Percentiles rank a stretch among this genome's conserved stretches.
Evolutionary conservation across 257 asterid species (phyloP).

Genomic region (Voacanga thouarsii): DNA sequence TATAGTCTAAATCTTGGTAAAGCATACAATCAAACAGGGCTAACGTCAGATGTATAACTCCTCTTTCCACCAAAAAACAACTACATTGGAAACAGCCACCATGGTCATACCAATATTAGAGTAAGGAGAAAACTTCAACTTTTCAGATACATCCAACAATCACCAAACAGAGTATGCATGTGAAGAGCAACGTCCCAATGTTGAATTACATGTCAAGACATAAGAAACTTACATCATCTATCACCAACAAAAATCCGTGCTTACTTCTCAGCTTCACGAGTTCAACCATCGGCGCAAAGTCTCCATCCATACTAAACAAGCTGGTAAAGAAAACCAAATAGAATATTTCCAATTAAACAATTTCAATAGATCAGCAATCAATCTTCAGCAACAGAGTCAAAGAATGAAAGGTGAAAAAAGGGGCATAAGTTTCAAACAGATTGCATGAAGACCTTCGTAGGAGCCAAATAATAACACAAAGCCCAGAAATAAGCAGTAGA

Average conservation of each 20-base stretch:
- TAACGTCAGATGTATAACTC: not conserved
- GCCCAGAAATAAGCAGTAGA: not conserved
- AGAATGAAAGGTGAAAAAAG: not conserved
- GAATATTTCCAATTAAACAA: slow-evolving; percentile 5
- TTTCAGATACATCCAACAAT: not conserved
- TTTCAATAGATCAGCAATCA: not conserved
- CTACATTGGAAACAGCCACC: not conserved
- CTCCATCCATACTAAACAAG: slow-evolving; percentile 99
- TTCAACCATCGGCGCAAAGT: slow-evolving; percentile 85
- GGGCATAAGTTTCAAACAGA: not conserved
- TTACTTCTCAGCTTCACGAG: slow-evolving; percentile 83
- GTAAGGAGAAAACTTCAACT: not conserved
- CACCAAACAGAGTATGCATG: not conserved
- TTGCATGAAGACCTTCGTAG: not conserved
- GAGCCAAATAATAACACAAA: not conserved
- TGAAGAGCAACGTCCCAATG: not conserved
- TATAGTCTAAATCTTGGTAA: not conserved
- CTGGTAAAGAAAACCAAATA: slow-evolving; percentile 37
- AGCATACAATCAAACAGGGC: not conserved
- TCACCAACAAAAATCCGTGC: slow-evolving; percentile 88
- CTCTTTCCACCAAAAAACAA: not conserved
- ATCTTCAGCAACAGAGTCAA: not conserved
- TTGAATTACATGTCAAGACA: slow-evolving; percentile 4
- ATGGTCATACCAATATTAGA: not conserved
- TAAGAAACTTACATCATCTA: slow-evolving; percentile 80